Conservation (phyloP, 2,329 filamentous ascomycete species). For the Nothopassalora personata region DNA sequence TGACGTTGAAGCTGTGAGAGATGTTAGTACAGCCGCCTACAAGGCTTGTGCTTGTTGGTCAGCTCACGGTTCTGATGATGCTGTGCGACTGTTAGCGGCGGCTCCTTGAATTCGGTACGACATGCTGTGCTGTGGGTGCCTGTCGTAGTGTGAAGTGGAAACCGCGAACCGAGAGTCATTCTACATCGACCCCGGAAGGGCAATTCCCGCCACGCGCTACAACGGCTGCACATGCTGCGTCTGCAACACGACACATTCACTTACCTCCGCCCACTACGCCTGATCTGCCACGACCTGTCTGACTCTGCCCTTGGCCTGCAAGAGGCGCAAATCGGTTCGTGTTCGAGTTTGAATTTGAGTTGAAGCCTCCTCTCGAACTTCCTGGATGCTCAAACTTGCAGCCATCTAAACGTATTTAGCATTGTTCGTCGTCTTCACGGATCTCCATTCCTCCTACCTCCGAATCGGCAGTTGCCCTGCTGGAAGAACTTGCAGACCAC, state of each 20-base stretch:
- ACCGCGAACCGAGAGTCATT: not conserved
- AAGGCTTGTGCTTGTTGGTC: not conserved
- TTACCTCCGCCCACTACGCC: slow-evolving; percentile 19
- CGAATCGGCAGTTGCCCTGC: slow-evolving; percentile 60
- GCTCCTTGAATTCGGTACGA: not conserved
- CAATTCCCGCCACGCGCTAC: not conserved
- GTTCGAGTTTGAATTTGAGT: slow-evolving; percentile 39
- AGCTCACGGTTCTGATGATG: not conserved
- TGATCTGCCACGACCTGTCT: slow-evolving; percentile 24
- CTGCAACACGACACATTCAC: not conserved
- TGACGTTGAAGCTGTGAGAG: slow-evolving; percentile 48
- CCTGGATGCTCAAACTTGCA: slow-evolving; percentile 58
- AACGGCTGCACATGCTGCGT: not conserved
- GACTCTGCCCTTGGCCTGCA: slow-evolving; percentile 26
- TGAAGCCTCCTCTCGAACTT: slow-evolving; percentile 14
- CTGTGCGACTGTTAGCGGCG: slow-evolving; percentile 2
- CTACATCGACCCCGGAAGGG: not conserved
- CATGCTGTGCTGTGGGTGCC: not conserved
- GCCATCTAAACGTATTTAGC: slow-evolving; percentile 39
- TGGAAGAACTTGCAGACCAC: slow-evolving; percentile 59
- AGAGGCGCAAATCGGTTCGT: slow-evolving; percentile 56
- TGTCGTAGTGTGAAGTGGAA: slow-evolving; percentile 1
- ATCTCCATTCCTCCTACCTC: slow-evolving; percentile 44
- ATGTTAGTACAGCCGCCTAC: not conserved
- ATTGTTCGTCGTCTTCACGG: not conserved